Conservation (phyloP, 1,139 yeast genomes). For the Yamadazyma oceani region DNA sequence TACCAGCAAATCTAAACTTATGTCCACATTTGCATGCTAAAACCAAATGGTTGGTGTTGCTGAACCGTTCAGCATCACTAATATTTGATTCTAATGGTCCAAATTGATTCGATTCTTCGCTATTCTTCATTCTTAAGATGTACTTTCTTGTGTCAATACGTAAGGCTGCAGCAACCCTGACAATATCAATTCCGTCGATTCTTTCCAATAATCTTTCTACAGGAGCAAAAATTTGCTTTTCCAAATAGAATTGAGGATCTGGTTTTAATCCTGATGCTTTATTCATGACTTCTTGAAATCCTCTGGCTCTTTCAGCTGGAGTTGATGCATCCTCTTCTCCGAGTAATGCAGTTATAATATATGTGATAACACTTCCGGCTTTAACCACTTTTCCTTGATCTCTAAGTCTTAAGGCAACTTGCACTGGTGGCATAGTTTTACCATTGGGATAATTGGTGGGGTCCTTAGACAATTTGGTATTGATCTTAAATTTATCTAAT, state of each 20-base stretch:
- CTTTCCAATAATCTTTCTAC: conserved; percentile 83
- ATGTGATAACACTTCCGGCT: conserved; percentile 90
- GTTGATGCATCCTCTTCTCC: conserved; percentile 36
- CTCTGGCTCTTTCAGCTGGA: conserved; percentile 76
- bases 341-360: conserved; percentile 58
- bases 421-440: conserved; percentile 88
- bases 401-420: conserved; percentile 81
- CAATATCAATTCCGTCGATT: conserved; percentile 84
- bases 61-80: conserved; percentile 80
- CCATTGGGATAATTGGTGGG: conserved; percentile 76
- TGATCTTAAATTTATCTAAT: conserved; percentile 65
- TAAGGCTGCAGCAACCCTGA: conserved; percentile 71
- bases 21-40: conserved; percentile 66
- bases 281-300: conserved; percentile 67
- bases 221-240: conserved; percentile 88
- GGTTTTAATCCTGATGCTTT: conserved; percentile 56
- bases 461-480: conserved; percentile 74
- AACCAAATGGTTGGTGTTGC: conserved; percentile 54
- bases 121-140: conserved; percentile 46
- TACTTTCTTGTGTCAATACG: conserved; percentile 76
- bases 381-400: conserved; percentile 80
- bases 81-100: conserved; percentile 82
- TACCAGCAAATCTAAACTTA: conserved; percentile 70
- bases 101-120: conserved; percentile 40
- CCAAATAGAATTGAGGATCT: conserved; percentile 78